Conservation (phyloP, 139 green algal species). For the Asterochloris erici region DNA sequence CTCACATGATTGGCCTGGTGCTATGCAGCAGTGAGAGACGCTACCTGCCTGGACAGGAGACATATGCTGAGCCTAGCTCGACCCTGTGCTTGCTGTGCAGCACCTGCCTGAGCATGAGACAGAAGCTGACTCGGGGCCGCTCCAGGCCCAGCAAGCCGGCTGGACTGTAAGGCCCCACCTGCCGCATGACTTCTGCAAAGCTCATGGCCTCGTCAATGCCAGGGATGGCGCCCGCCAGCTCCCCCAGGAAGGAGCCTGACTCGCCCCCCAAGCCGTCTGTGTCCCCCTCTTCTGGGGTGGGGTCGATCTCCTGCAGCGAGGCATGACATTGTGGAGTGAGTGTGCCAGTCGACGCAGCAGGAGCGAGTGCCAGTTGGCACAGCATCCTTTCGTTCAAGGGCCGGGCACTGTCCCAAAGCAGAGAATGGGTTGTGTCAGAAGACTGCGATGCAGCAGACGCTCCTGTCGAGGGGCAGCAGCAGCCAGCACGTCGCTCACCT, state of each 20-base stretch:
- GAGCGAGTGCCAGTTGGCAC: neutral
- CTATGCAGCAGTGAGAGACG: too few relatives aligned
- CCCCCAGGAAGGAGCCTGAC: constrained; percentile 65
- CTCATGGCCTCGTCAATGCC: constrained; percentile 98
- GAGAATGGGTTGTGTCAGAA: too few relatives aligned
- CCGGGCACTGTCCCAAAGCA: neutral
- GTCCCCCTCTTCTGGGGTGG: constrained; percentile 67
- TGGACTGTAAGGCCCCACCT: constrained; percentile 35
- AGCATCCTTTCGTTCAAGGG: neutral
- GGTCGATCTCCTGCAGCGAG: constrained; percentile 87
- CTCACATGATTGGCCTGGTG: too few relatives aligned
- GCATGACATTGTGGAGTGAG: neutral
- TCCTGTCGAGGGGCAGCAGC: too few relatives aligned
- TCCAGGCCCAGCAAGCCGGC: too few relatives aligned
- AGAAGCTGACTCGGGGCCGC: too few relatives aligned
- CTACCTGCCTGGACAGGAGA: too few relatives aligned
- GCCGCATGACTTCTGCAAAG: constrained; percentile 97
- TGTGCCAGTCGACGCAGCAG: neutral
- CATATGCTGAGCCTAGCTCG: too few relatives aligned
- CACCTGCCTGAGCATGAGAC: too few relatives aligned
- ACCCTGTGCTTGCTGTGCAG: too few relatives aligned
- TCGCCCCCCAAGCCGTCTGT: constrained; percentile 53
- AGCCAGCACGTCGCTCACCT: too few relatives aligned
- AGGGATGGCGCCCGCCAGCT: constrained; percentile 87
- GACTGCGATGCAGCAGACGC: too few relatives aligned